Evolutionary conservation across 805 yeast genomes (phyloP).

Genomic region (Metahyphopichia silvanorum): DNA sequence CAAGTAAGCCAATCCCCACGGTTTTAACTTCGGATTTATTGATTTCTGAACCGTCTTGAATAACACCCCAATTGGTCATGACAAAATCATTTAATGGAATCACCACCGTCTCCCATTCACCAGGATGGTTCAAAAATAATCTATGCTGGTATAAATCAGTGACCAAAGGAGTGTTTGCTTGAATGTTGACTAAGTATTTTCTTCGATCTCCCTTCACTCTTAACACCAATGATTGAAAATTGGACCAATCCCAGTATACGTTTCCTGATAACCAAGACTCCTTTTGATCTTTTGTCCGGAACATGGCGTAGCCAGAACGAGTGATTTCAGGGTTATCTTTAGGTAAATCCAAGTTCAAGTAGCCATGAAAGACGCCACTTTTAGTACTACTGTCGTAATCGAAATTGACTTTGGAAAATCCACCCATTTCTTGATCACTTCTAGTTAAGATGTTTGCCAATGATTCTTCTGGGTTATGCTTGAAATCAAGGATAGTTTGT

Average conservation of each 20-base stretch:
- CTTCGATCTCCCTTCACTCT: slow-evolving; percentile 72
- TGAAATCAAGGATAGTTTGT: slow-evolving; percentile 56
- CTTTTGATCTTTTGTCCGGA: slow-evolving; percentile 67
- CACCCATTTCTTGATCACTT: slow-evolving; percentile 75
- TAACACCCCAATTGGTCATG: slow-evolving; percentile 76
- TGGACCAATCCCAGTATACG: slow-evolving; percentile 67
- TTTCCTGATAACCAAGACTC: slow-evolving; percentile 48
- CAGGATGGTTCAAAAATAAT: slow-evolving; percentile 65
- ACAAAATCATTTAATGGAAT: slow-evolving; percentile 78
- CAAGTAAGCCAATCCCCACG: slow-evolving; percentile 75
- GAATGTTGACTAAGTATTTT: slow-evolving; percentile 75
- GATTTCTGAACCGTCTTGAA: slow-evolving; percentile 48
- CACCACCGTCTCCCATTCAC: slow-evolving; percentile 80
- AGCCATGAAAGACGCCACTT: slow-evolving; percentile 47
- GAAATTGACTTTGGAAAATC: slow-evolving; percentile 64
- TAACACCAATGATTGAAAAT: slow-evolving; percentile 58
- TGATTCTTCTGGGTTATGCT: slow-evolving; percentile 40
- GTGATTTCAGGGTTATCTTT: slow-evolving; percentile 60
- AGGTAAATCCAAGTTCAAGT: slow-evolving; percentile 66
- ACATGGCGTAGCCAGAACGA: slow-evolving; percentile 79
- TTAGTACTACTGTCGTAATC: slow-evolving; percentile 33
- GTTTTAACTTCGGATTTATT: slow-evolving; percentile 66
- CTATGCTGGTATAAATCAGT: slow-evolving; percentile 84
- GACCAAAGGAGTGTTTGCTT: slow-evolving; percentile 72
- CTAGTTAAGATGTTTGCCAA: slow-evolving; percentile 53